Percentiles rank a stretch among this genome's conserved stretches.
These are phyloP conservation scores for Gyrodon lividus DNA, from an alignment of 768 basidiomycete genomes.

Conservation along the genomic window DNA sequence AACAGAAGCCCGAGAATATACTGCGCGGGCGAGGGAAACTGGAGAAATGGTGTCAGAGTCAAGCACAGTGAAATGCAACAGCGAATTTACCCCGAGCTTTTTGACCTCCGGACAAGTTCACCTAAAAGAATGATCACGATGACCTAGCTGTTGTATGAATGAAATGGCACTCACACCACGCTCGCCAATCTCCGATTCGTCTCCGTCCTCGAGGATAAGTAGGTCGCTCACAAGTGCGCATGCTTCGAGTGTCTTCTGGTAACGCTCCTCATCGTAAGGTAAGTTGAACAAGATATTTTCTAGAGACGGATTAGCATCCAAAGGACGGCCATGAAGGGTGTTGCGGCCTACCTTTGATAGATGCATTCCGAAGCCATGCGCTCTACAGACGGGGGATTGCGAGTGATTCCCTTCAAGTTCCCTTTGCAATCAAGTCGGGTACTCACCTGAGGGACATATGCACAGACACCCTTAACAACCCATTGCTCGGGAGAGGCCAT, in stretches of 20 bases:
- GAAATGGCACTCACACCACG: constrained; percentile 53
- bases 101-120: constrained; percentile 51
- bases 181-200: constrained; percentile 86
- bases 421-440: too few species aligned
- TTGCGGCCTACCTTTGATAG: background rate
- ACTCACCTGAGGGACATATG: constrained; percentile 74
- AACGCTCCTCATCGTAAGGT: too few species aligned
- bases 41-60: background rate
- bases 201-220: constrained; percentile 83
- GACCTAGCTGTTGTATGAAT: background rate
- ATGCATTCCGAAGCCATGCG: constrained; percentile 6
- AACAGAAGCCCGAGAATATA: constrained; percentile 84
- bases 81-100: constrained; percentile 57
- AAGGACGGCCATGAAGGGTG: background rate
- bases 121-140: constrained; percentile 15
- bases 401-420: too few species aligned
- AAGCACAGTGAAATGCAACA: background rate
- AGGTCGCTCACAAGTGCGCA: constrained; percentile 74
- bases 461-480: constrained; percentile 72
- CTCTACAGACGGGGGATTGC: too few species aligned
- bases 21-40: constrained; percentile 80
- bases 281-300: background rate
- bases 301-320: constrained; percentile 39
- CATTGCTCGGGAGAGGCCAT: constrained; percentile 54
- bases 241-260: constrained; percentile 68